phyloP scores from a whole-genome alignment of 2,329 filamentous ascomycete species.

The Chrysoporthe puriensis region DNA sequence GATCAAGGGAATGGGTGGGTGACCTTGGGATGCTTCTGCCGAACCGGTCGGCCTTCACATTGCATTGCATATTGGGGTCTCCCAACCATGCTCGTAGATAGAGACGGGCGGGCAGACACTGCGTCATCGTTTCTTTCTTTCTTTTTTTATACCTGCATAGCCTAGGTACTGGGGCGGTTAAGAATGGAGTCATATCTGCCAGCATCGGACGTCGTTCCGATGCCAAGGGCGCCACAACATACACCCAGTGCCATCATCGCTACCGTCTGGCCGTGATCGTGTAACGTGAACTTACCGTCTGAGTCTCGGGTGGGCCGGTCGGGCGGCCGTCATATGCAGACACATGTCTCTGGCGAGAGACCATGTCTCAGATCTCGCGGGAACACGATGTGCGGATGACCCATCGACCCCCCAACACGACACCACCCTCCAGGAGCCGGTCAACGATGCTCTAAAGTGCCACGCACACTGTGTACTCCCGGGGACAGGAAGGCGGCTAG shows the following conservation, averaged over 20 bases:
- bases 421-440: neutral
- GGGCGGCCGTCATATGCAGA: neutral
- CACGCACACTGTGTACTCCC: neutral
- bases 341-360: constrained; percentile 1
- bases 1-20: neutral
- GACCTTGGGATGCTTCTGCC: neutral
- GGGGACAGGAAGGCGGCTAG: neutral
- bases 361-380: constrained; percentile 9
- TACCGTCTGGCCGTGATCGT: constrained; percentile 10
- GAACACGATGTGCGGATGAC: constrained; percentile 4
- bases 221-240: constrained; percentile 10
- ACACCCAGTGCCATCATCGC: neutral
- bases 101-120: neutral
- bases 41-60: neutral
- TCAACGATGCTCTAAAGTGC: neutral
- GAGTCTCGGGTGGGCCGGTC: neutral
- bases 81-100: neutral
- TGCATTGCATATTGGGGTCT: constrained; percentile 2
- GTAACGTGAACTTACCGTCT: neutral
- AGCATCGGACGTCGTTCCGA: constrained; percentile 6
- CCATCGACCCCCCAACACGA: neutral
- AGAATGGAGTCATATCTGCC: constrained; percentile 2
- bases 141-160: neutral
- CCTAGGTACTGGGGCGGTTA: neutral
- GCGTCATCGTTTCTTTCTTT: neutral